Percentiles rank a stretch among this genome's conserved stretches.
These are phyloP conservation scores for Cryptococcus deneoformans DNA, from an alignment of 1,284 basidiomycete genomes.

Conservation along the genomic window DNA sequence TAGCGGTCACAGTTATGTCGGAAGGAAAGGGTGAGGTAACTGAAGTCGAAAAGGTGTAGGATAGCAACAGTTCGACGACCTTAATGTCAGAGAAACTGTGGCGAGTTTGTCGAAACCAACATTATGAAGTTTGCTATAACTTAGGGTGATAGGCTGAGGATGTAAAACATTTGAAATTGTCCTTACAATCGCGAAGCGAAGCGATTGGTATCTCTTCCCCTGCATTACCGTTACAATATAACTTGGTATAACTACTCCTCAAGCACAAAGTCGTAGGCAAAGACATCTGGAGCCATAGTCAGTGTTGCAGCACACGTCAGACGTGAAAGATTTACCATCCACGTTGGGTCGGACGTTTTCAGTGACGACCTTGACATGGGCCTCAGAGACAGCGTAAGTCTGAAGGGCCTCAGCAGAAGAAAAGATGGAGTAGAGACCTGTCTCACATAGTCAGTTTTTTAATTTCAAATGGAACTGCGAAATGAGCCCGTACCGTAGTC, in stretches of 20 bases:
- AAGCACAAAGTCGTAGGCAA: conserved; percentile 51
- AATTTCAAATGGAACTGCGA: not conserved
- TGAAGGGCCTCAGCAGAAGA: conserved; percentile 35
- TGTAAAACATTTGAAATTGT: too few species aligned
- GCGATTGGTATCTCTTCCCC: too few species aligned
- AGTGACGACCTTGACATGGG: conserved; percentile 39
- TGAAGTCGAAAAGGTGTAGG: too few species aligned
- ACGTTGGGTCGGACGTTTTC: conserved; percentile 41
- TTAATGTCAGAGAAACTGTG: too few species aligned
- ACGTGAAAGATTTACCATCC: conserved; percentile 31
- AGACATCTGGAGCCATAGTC: conserved; percentile 23
- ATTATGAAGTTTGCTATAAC: too few species aligned
- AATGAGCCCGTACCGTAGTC: conserved; percentile 34
- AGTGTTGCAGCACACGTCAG: not conserved
- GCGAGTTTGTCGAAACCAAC: too few species aligned
- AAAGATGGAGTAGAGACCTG: conserved; percentile 48
- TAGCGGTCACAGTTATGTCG: not conserved
- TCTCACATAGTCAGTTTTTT: not conserved
- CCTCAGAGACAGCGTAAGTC: conserved; percentile 45
- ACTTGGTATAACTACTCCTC: conserved; percentile 18
- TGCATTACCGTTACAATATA: too few species aligned
- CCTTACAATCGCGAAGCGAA: too few species aligned
- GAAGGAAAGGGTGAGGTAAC: too few species aligned
- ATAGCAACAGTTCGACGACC: too few species aligned
- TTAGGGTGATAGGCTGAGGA: too few species aligned